These are phyloP conservation scores for Eucalyptus viminalis DNA, from an alignment of 345 rosid species.

Conservation along the genomic window DNA sequence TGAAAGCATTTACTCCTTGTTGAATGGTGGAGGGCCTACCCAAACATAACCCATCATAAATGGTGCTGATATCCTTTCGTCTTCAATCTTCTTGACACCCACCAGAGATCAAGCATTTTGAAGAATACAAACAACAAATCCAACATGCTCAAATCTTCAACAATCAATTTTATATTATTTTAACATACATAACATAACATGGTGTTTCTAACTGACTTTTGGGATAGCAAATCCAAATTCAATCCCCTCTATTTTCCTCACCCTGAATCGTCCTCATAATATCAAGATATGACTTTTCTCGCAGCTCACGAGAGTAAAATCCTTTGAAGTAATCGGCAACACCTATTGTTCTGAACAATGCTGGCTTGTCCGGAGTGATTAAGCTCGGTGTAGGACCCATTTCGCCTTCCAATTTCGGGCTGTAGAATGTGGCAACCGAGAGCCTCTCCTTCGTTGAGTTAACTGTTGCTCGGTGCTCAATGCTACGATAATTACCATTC, in stretches of 20 bases:
- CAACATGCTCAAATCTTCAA: too few relatives aligned
- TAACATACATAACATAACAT: background rate
- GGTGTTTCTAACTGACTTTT: background rate
- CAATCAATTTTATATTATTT: too few relatives aligned
- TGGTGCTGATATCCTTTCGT: too few relatives aligned
- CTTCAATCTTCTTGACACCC: too few relatives aligned
- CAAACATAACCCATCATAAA: too few relatives aligned
- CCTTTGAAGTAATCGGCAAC: background rate
- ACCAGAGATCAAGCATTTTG: too few relatives aligned
- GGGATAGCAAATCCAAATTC: background rate
- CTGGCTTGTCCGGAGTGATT: background rate
- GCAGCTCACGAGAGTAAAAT: background rate
- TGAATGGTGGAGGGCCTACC: too few relatives aligned
- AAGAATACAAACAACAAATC: too few relatives aligned
- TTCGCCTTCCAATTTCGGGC: background rate
- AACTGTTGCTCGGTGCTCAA: background rate
- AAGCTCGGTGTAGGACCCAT: background rate
- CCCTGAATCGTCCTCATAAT: too few relatives aligned
- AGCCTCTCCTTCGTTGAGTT: background rate
- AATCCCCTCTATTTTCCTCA: too few relatives aligned
- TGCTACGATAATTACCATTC: background rate
- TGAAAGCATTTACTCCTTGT: too few relatives aligned
- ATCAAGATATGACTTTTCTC: background rate
- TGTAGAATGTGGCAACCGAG: background rate
- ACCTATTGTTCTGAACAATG: background rate